These are phyloP conservation scores for Chalciporus piperatus DNA, from an alignment of 768 basidiomycete genomes.

Conservation along the genomic window DNA sequence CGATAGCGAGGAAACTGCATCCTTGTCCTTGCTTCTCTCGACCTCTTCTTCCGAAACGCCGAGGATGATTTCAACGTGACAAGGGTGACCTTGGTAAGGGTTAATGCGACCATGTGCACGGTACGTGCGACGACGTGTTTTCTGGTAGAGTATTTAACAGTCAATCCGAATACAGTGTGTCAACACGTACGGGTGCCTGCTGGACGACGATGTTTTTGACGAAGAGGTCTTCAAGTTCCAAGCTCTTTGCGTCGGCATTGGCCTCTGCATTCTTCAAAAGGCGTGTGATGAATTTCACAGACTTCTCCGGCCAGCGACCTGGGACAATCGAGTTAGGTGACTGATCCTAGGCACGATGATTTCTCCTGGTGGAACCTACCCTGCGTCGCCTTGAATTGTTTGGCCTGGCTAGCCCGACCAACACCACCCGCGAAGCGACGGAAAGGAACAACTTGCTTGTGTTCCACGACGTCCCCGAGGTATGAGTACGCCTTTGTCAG, in stretches of 20 bases:
- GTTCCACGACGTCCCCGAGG: slow-evolving; percentile 90
- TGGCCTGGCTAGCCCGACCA: slow-evolving; percentile 91
- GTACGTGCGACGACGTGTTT: slow-evolving; percentile 99
- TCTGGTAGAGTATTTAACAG: slow-evolving; percentile 42
- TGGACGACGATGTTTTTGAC: slow-evolving; percentile 98
- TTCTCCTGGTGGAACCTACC: slow-evolving; percentile 52
- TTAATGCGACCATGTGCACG: slow-evolving; percentile 98
- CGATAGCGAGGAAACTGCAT: slow-evolving; percentile 47
- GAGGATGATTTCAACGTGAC: slow-evolving; percentile 95
- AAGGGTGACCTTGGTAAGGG: slow-evolving; percentile 98
- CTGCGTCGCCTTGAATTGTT: slow-evolving; percentile 95
- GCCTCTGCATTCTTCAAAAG: slow-evolving; percentile 99
- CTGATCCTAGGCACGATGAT: neutral
- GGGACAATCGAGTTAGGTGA: slow-evolving; percentile 1
- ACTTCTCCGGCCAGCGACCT: slow-evolving; percentile 99
- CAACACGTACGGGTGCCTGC: slow-evolving; percentile 85
- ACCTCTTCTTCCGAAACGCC: slow-evolving; percentile 76
- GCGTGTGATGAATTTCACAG: slow-evolving; percentile 89
- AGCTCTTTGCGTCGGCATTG: slow-evolving; percentile 96
- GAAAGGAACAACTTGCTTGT: slow-evolving; percentile 97
- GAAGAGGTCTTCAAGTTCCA: slow-evolving; percentile 86
- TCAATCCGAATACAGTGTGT: neutral
- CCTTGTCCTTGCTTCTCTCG: slow-evolving; percentile 89
- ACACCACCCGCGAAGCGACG: slow-evolving; percentile 94
- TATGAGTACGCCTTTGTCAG: slow-evolving; percentile 94